Conservation (phyloP, 352 stramenopile genomes). For the Phytophthora megakarya region DNA sequence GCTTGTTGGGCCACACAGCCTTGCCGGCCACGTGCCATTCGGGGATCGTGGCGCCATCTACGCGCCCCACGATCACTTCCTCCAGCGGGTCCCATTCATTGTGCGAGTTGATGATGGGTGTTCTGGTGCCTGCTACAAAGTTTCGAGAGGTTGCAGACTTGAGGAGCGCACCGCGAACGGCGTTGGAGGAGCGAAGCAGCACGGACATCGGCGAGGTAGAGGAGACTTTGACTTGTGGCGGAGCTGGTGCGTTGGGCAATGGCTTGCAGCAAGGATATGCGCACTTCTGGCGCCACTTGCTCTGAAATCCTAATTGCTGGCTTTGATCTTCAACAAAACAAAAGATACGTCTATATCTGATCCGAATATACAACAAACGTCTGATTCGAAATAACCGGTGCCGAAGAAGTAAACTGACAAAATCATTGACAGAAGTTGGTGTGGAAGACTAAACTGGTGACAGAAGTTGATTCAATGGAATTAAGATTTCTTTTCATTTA, state of each 20-base stretch:
- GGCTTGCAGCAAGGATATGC: neutral
- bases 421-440: neutral
- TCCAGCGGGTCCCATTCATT: constrained; percentile 92
- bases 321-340: constrained; percentile 22
- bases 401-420: neutral
- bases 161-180: constrained; percentile 3
- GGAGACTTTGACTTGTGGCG: constrained; percentile 10
- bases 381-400: constrained; percentile 6
- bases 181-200: constrained; percentile 10
- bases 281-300: neutral
- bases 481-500: too few relatives aligned
- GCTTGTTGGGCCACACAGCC: constrained; percentile 88
- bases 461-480: too few relatives aligned
- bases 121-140: constrained; percentile 37
- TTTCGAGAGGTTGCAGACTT: constrained; percentile 11
- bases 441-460: neutral
- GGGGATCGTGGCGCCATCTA: constrained; percentile 90
- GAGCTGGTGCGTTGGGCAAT: constrained; percentile 24
- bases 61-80: constrained; percentile 89
- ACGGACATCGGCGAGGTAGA: constrained; percentile 2
- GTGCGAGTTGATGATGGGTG: constrained; percentile 88
- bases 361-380: neutral
- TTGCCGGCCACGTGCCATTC: constrained; percentile 92
- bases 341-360: constrained; percentile 26
- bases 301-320: constrained; percentile 13